Evolutionary conservation across 2,329 filamentous ascomycete species (phyloP), one percentile per base, ranked within the genome.

Genomic region (Colletotrichum lini): DNA sequence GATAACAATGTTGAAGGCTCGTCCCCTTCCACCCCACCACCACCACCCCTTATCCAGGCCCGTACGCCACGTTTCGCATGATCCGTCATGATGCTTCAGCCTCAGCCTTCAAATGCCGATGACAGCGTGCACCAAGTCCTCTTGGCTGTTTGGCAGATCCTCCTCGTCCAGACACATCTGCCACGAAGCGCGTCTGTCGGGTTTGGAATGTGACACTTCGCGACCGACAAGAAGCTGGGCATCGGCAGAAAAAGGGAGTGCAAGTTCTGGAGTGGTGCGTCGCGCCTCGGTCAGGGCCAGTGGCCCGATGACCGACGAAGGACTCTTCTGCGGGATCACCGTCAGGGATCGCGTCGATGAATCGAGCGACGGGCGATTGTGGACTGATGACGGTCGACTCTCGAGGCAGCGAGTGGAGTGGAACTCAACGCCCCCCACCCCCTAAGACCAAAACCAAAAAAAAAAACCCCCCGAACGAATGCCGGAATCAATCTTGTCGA

Each of bases 331-430:
- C 58, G 40, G 67, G 68, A 68, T 71, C 64, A 68, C 38, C 58
- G 40, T n/a, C 68, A 71, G 58, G 68, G 58, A 68, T 68, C 38
- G 23, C 26, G 68, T 53, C 53, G 64, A 63, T 71, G 58, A 68
- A 59, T 54, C 65, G 58, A 23, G 58, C 54, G 26, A 21, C 38
- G 52, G 6, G 52, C 3, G 63, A 30, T 59, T 63, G 58, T 59
- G 68, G 65, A 40, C 64, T 67, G 64, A 63, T 59, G 65, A 58
- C 16, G 40, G 65, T 71, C 52, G 68, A 35, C 30, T 9, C 30
- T 35, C 30, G 30, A 10, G 8, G 30, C 30, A 10, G 8, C 8
- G 30, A 35, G 68, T 67, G 67, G 56, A 68, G 30, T 54, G 44
- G 44, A 26, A 3, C 23, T 26, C 23, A 26, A 26, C 26, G 3